Evolutionary conservation across 148 eudicot genomes (phyloP).

Genomic region (Chenopodium berlandieri): DNA sequence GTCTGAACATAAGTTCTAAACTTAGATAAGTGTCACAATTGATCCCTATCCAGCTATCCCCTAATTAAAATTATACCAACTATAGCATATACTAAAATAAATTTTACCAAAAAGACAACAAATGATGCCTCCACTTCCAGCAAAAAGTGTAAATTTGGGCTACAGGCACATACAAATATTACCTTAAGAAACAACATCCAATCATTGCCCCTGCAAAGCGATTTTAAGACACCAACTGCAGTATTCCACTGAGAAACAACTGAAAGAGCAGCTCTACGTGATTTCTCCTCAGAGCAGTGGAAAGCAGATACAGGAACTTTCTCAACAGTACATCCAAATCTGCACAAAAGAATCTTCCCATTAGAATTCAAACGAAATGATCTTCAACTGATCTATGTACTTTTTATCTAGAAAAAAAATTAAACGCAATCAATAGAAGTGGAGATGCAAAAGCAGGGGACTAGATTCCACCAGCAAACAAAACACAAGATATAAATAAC

Average conservation of each 20-base stretch:
- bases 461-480: background rate
- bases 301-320: constrained; percentile 71
- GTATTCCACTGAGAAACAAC: constrained; percentile 64
- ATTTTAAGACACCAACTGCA: constrained; percentile 47
- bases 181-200: constrained; percentile 74
- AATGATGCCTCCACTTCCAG: background rate
- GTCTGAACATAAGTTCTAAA: background rate
- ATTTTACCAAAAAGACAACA: background rate
- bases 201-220: constrained; percentile 71
- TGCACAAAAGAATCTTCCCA: constrained; percentile 27
- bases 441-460: background rate
- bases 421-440: background rate
- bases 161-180: constrained; percentile 11
- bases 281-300: constrained; percentile 62
- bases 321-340: constrained; percentile 75
- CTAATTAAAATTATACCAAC: background rate
- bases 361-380: background rate
- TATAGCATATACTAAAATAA: background rate
- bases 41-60: background rate
- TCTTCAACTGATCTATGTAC: background rate
- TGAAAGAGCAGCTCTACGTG: constrained; percentile 49
- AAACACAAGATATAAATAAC: background rate
- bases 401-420: no score
- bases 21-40: background rate
- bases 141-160: background rate